Percentiles rank a stretch among this genome's conserved stretches.
phyloP scores from a whole-genome alignment of 2,329 filamentous ascomycete genomes.

The Coniochaeta ligniaria region DNA sequence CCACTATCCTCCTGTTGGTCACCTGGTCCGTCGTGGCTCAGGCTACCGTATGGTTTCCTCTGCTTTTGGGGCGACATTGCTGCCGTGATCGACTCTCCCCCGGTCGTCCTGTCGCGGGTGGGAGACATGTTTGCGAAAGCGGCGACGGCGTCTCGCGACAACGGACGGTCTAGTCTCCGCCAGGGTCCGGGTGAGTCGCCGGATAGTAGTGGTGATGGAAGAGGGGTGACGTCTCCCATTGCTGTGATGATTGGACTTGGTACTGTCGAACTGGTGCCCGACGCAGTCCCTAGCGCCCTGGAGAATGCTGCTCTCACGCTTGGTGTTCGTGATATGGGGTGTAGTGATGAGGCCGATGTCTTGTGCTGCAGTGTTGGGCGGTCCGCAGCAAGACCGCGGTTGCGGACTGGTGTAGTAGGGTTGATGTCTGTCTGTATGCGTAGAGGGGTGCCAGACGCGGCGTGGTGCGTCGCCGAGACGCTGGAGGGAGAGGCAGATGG shows the following conservation, averaged over 20 bases:
- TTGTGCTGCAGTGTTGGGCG: slow-evolving; percentile 28
- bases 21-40: slow-evolving; percentile 24
- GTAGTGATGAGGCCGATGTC: slow-evolving; percentile 36
- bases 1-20: slow-evolving; percentile 18
- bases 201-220: slow-evolving; percentile 67
- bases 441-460: slow-evolving; percentile 4
- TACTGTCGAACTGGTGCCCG: slow-evolving; percentile 58
- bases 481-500: slow-evolving; percentile 9
- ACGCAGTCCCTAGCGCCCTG: slow-evolving; percentile 40
- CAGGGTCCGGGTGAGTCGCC: slow-evolving; percentile 61
- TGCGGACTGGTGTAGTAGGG: slow-evolving; percentile 10
- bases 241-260: slow-evolving; percentile 68
- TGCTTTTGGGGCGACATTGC: slow-evolving; percentile 46
- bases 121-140: slow-evolving; percentile 23
- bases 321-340: slow-evolving; percentile 49
- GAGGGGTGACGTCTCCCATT: slow-evolving; percentile 70
- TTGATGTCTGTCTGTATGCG: slow-evolving; percentile 13
- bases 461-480: slow-evolving; percentile 2
- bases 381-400: slow-evolving; percentile 11
- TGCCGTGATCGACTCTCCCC: slow-evolving; percentile 44
- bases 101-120: slow-evolving; percentile 23
- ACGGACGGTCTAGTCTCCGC: slow-evolving; percentile 45
- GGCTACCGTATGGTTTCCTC: slow-evolving; percentile 47
- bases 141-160: slow-evolving; percentile 36
- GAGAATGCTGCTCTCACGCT: slow-evolving; percentile 50